phyloP scores from a whole-genome alignment of 805 yeast genomes.

The Priceomyces castillae region DNA sequence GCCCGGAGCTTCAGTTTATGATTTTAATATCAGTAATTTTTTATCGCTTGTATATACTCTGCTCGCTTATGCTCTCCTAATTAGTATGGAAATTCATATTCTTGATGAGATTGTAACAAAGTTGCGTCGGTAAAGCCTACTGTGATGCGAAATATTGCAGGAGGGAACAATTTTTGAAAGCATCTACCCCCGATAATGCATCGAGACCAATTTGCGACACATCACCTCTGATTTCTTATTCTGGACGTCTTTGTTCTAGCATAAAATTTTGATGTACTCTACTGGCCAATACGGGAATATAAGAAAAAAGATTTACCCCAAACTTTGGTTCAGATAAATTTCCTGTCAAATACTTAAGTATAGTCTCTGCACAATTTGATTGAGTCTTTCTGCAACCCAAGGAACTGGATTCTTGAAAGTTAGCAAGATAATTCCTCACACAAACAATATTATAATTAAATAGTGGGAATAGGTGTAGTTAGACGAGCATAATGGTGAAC shows the following conservation, averaged over 20 bases:
- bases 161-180: too few species aligned
- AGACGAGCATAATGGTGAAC: not conserved
- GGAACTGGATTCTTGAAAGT: not conserved
- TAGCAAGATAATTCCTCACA: not conserved
- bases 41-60: not conserved
- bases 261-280: too few species aligned
- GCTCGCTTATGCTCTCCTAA: conserved; percentile 4
- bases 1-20: too few species aligned
- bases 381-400: not conserved
- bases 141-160: not conserved
- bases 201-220: not conserved
- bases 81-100: not conserved
- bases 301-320: not conserved
- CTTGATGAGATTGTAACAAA: not conserved
- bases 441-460: not conserved
- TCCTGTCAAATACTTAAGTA: not conserved
- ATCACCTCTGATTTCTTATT: too few species aligned
- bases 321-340: not conserved
- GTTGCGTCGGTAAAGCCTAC: not conserved
- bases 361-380: not conserved
- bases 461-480: not conserved
- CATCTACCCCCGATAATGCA: too few species aligned
- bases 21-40: not conserved
- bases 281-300: too few species aligned
- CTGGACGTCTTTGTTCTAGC: too few species aligned